phyloP scores from a whole-genome alignment of 2,329 filamentous ascomycete genomes.

The Diaporthe batatas region DNA sequence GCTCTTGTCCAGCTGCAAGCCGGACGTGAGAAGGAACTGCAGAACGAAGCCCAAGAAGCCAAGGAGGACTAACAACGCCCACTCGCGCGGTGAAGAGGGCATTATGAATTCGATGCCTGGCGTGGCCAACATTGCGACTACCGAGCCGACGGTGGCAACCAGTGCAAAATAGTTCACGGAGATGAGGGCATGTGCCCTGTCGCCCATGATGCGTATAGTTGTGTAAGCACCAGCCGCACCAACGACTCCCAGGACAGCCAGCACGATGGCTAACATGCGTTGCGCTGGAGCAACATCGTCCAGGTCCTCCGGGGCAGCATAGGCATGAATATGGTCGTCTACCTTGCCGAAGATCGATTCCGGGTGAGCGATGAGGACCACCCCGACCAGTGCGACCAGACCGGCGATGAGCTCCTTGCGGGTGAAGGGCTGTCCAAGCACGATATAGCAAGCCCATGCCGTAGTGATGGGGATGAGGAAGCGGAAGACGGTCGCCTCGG shows the following conservation, averaged over 20 bases:
- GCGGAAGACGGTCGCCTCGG: slow-evolving; percentile 84
- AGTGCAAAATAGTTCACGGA: slow-evolving; percentile 83
- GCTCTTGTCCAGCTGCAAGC: slow-evolving; percentile 76
- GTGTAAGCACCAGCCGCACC: slow-evolving; percentile 78
- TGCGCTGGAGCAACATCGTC: slow-evolving; percentile 66
- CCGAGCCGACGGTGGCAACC: slow-evolving; percentile 75
- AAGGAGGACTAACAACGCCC: slow-evolving; percentile 71
- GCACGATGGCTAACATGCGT: slow-evolving; percentile 73
- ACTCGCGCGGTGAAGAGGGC: slow-evolving; percentile 57
- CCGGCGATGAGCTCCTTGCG: slow-evolving; percentile 77
- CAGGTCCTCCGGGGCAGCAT: slow-evolving; percentile 45
- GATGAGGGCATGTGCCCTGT: slow-evolving; percentile 80
- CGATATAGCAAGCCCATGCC: slow-evolving; percentile 74
- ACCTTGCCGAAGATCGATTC: slow-evolving; percentile 64
- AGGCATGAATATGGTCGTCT: slow-evolving; percentile 40
- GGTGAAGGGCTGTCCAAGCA: slow-evolving; percentile 76
- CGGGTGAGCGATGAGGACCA: slow-evolving; percentile 81
- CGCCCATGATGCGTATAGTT: slow-evolving; percentile 81
- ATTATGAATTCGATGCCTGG: slow-evolving; percentile 58
- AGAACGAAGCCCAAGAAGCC: slow-evolving; percentile 81
- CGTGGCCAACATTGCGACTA: slow-evolving; percentile 66
- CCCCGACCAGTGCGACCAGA: slow-evolving; percentile 77
- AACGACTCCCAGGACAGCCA: slow-evolving; percentile 77
- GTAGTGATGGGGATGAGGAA: slow-evolving; percentile 82
- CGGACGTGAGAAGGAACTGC: slow-evolving; percentile 82